A percentile compares a stretch with the other conserved stretches of the same genome.
Evolutionary conservation across 2,329 filamentous ascomycete species (phyloP).

Genomic region (Escovopsis sp.): DNA sequence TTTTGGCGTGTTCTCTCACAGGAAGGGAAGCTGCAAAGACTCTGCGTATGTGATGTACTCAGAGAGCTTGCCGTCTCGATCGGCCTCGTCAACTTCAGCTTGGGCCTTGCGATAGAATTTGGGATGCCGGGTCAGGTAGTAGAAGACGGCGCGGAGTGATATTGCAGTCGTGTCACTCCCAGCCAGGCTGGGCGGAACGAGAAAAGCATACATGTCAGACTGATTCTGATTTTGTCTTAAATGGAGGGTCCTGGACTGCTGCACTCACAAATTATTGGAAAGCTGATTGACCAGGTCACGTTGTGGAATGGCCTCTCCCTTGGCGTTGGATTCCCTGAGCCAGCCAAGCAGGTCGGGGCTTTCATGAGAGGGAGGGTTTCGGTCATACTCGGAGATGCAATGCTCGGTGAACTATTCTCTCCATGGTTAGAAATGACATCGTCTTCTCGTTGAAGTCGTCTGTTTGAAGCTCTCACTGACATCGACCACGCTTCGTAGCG

Average conservation of each 20-base stretch:
- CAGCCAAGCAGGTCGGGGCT: not conserved
- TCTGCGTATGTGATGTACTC: conserved; percentile 31
- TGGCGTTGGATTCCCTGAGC: conserved; percentile 1
- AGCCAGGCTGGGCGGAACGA: conserved; percentile 54
- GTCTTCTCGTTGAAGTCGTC: not conserved
- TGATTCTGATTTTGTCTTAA: too few relatives aligned
- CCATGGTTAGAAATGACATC: too few relatives aligned
- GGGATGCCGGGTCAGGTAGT: conserved; percentile 44
- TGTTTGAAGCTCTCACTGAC: not conserved
- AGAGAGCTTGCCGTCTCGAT: conserved; percentile 24
- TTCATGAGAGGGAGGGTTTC: not conserved
- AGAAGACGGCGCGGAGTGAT: conserved; percentile 43
- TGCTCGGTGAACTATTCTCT: not conserved
- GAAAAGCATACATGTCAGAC: conserved; percentile 21
- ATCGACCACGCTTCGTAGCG: conserved; percentile 1
- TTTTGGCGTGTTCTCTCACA: conserved; percentile 13
- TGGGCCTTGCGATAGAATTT: conserved; percentile 31
- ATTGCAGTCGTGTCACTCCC: conserved; percentile 55
- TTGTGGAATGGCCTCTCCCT: conserved; percentile 4
- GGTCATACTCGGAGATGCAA: not conserved
- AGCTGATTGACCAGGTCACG: conserved; percentile 7
- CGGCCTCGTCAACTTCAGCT: conserved; percentile 37
- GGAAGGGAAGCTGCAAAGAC: conserved; percentile 40
- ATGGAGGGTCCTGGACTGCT: too few relatives aligned
- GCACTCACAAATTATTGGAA: conserved; percentile 7